A percentile compares a stretch with the other conserved stretches of the same genome.
Conservation (phyloP, 2,329 filamentous ascomycete species). For the Aspergillus sp. region DNA sequence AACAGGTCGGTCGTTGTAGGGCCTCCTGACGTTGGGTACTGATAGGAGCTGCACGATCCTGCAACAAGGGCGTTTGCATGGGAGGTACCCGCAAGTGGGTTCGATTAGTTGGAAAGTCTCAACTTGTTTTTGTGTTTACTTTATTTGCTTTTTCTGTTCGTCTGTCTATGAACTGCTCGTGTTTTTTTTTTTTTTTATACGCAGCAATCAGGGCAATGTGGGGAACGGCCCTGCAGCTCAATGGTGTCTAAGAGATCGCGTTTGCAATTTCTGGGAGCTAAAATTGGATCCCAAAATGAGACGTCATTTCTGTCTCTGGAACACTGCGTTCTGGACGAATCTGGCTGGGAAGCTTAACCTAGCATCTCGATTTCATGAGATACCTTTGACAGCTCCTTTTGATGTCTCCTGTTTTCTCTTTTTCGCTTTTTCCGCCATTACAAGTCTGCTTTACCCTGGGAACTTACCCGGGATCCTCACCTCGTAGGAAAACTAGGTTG, state of each 20-base stretch:
- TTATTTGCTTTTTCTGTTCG: constrained; percentile 4
- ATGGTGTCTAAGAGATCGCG: not conserved
- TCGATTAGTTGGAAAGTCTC: not conserved
- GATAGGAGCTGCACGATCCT: constrained; percentile 13
- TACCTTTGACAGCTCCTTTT: not conserved
- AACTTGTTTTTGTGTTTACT: not conserved
- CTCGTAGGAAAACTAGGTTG: not conserved
- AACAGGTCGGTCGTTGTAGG: not conserved
- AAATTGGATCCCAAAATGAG: not conserved
- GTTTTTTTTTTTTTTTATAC: not conserved
- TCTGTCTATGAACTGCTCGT: not conserved
- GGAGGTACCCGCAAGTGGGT: not conserved
- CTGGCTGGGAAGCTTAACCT: constrained; percentile 11
- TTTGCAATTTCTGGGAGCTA: not conserved
- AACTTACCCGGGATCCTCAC: not conserved
- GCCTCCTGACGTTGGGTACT: constrained; percentile 7
- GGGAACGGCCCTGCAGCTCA: not conserved
- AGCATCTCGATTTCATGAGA: not conserved
- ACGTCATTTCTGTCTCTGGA: constrained; percentile 4
- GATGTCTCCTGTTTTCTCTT: not conserved
- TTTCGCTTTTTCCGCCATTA: not conserved
- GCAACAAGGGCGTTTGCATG: constrained; percentile 8
- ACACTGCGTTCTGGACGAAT: not conserved
- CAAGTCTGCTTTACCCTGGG: not conserved
- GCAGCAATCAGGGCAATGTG: constrained; percentile 3